phyloP scores from a whole-genome alignment of 2,329 filamentous ascomycete genomes.

The Botrytis aclada region DNA sequence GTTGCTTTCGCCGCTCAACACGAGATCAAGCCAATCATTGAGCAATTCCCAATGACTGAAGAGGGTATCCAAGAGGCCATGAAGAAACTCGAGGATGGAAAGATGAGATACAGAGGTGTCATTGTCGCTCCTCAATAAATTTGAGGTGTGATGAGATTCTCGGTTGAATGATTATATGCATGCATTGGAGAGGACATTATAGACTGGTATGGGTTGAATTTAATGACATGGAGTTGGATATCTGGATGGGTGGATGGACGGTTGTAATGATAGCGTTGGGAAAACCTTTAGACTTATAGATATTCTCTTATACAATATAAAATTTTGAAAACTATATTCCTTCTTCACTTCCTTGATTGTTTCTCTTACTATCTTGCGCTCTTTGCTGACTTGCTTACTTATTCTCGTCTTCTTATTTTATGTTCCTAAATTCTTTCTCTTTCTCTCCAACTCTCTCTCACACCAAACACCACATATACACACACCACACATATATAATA shows the following conservation, averaged over 20 bases:
- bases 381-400: background rate
- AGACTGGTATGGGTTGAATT: background rate
- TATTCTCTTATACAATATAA: background rate
- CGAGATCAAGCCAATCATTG: constrained; percentile 57
- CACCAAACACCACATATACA: too few species aligned
- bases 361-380: background rate
- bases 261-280: constrained; percentile 6
- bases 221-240: background rate
- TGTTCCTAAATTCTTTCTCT: background rate
- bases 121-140: constrained; percentile 30
- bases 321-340: background rate
- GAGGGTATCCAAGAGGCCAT: constrained; percentile 51
- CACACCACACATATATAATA: too few species aligned
- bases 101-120: constrained; percentile 51
- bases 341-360: too few species aligned
- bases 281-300: constrained; percentile 4
- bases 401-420: background rate
- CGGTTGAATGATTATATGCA: background rate
- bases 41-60: constrained; percentile 53
- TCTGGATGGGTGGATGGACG: background rate
- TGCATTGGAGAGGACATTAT: background rate
- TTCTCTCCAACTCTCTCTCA: too few species aligned
- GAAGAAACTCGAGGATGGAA: constrained; percentile 54
- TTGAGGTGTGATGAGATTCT: background rate
- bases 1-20: constrained; percentile 56